Conservation (phyloP, 805 yeast species). For the Jamesozyma jinghongensis region DNA sequence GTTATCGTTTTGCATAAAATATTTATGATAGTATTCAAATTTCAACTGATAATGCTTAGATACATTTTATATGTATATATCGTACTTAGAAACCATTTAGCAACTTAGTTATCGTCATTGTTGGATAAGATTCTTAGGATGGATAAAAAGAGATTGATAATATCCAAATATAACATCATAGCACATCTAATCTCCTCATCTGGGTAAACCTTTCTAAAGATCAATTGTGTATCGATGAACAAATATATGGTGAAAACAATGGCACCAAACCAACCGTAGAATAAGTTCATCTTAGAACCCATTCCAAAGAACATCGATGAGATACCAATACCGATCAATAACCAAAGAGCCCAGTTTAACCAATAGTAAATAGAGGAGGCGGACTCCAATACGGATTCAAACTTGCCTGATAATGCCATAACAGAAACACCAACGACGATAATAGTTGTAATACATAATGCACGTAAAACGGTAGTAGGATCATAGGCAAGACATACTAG, state of each 20-base stretch:
- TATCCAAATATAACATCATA: slow-evolving; percentile 69
- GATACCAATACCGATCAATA: slow-evolving; percentile 62
- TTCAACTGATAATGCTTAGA: slow-evolving; percentile 1
- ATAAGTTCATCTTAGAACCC: slow-evolving; percentile 48
- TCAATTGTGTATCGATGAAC: slow-evolving; percentile 71
- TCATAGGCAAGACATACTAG: slow-evolving; percentile 55
- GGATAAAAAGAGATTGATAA: slow-evolving; percentile 69
- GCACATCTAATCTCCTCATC: slow-evolving; percentile 85
- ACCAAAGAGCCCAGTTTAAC: slow-evolving; percentile 50
- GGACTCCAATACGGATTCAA: slow-evolving; percentile 23
- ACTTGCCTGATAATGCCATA: slow-evolving; percentile 63
- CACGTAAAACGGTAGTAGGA: slow-evolving; percentile 56
- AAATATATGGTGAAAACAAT: slow-evolving; percentile 62
- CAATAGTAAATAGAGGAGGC: slow-evolving; percentile 29
- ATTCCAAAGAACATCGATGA: slow-evolving; percentile 57
- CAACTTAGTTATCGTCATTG: slow-evolving; percentile 11
- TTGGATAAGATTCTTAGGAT: slow-evolving; percentile 53
- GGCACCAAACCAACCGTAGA: slow-evolving; percentile 69
- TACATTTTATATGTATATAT: slow-evolving; percentile 1
- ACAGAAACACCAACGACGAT: slow-evolving; percentile 69
- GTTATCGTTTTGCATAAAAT: too few relatives aligned
- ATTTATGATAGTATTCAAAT: too few relatives aligned
- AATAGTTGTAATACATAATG: slow-evolving; percentile 56
- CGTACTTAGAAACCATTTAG: neutral
- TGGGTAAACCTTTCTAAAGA: slow-evolving; percentile 63